Evolutionary conservation across 2,329 filamentous ascomycete genomes (phyloP).

Genomic region (Paradendryphiella salina): DNA sequence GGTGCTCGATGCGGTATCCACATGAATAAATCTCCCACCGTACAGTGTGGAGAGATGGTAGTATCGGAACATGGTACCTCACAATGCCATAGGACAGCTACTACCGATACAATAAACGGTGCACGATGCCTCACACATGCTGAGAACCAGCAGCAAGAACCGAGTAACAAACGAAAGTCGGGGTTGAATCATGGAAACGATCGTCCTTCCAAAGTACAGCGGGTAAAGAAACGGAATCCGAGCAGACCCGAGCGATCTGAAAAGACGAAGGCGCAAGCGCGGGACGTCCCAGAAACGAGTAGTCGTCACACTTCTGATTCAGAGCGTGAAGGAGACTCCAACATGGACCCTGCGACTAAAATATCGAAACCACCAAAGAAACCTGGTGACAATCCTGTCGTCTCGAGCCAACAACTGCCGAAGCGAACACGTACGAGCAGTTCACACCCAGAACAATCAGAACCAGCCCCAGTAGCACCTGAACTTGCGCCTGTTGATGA

Average conservation of each 20-base stretch:
- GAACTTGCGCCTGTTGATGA: background rate
- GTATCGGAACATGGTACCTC: background rate
- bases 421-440: background rate
- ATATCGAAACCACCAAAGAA: background rate
- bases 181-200: background rate
- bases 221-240: background rate
- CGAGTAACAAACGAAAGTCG: background rate
- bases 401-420: background rate
- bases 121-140: background rate
- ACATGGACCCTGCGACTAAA: no score
- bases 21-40: background rate
- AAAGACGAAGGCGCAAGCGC: no score
- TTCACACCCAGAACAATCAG: background rate
- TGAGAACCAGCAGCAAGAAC: background rate
- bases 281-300: background rate
- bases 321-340: background rate
- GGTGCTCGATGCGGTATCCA: slow-evolving; percentile 10
- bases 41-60: slow-evolving; percentile 2
- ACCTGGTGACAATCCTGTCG: background rate
- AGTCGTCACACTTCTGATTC: background rate
- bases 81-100: background rate
- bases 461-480: background rate
- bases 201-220: background rate
- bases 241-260: background rate
- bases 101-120: background rate